A percentile compares a stretch with the other conserved stretches of the same genome.
phyloP scores from a whole-genome alignment of 2,329 filamentous ascomycete species.

The Emergomyces africanus region DNA sequence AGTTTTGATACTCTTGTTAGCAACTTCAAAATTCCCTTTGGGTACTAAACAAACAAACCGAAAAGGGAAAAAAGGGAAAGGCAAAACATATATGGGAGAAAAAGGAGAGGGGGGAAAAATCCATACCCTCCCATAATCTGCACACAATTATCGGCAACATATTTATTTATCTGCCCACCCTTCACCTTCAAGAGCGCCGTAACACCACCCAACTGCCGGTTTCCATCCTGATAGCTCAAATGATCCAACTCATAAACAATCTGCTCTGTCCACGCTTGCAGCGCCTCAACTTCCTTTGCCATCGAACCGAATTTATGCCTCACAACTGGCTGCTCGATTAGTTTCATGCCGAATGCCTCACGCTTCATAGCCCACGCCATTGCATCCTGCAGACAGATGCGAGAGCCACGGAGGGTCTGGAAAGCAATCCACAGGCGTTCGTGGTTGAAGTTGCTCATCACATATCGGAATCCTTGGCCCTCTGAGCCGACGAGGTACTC shows the following conservation, averaged over 20 bases:
- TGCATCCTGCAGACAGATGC: constrained; percentile 66
- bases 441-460: constrained; percentile 82
- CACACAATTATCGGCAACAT: constrained; percentile 5
- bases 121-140: constrained; percentile 9
- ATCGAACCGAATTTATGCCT: constrained; percentile 1
- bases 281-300: constrained; percentile 1
- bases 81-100: too few species aligned
- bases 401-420: constrained; percentile 50
- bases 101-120: background rate
- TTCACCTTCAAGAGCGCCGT: constrained; percentile 2
- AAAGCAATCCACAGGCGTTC: constrained; percentile 67
- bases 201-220: constrained; percentile 1
- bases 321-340: constrained; percentile 74
- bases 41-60: background rate
- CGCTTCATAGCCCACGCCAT: constrained; percentile 84
- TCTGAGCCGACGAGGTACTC: constrained; percentile 68
- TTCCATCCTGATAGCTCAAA: constrained; percentile 1
- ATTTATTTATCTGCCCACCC: constrained; percentile 5
- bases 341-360: constrained; percentile 67
- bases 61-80: too few species aligned
- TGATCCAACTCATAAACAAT: constrained; percentile 1
- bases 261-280: constrained; percentile 2
- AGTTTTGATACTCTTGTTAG: background rate
- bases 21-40: background rate
- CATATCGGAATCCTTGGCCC: constrained; percentile 74